Evolutionary conservation across 1,139 yeast species (phyloP), one percentile per base, ranked within the genome.

Genomic region (Yamadazyma triangularis): DNA sequence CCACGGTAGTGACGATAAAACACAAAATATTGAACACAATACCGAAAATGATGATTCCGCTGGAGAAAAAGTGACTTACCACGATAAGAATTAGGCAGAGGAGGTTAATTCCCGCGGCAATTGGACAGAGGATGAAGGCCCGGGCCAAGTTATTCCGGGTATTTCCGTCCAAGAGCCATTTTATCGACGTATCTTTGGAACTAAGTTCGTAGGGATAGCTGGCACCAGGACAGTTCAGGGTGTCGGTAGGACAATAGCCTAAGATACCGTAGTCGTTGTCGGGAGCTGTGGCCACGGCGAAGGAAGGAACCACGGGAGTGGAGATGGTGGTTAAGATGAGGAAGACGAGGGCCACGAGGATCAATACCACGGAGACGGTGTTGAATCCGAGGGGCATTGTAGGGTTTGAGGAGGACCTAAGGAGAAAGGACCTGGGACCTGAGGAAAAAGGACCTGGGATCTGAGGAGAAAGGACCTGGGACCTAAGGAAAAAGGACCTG

Each of bases 91-190:
- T 44, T 29, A 56, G 41, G n/a, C 48, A 35, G 18, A 59, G 33
- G 31, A 80, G 64, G n/a, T 85, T 77, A 50, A 86, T 64, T 0
- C 89, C 95, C 11, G 86, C 77, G 3, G 95, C 86, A 21, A 89
- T 76, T 1, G 94, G 95, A 42, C 84, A 88, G 13, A 86, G 77
- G 27, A 89, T 75, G 33, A 91, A 67, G 28, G 86, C 66, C 41
- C 78, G 77, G 3, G 93, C 80, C 32, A 89, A 70, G 2, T 77
- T 67, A 39, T 70, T 72, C 43, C 95, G 68, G 1, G 87, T 79
- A 26, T 34, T 20, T 2, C 32, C 15, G 12, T 44, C 38, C 33
- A 62, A 49, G 3, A 49, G 26, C 67, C 68, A 64, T 36, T 45
- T 45, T 13, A 30, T 18, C 11, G 42, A 24, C 10, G 45, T 36